phyloP scores from a whole-genome alignment of 2,329 filamentous ascomycete species.

The Aspergillus fructus region DNA sequence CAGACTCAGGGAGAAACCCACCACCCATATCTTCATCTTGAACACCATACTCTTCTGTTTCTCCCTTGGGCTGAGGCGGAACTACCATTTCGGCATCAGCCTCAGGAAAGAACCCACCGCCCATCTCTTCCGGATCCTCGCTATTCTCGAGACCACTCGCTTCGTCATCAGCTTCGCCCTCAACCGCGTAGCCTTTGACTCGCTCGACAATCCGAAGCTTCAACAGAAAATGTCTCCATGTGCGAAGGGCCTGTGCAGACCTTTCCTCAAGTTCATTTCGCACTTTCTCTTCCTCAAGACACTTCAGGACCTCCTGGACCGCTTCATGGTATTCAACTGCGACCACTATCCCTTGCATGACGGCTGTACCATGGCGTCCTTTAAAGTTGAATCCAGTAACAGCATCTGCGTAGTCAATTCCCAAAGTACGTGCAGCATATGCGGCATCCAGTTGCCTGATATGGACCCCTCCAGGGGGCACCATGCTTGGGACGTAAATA shows the following conservation, averaged over 20 bases:
- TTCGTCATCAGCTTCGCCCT: slow-evolving; percentile 37
- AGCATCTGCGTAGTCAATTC: slow-evolving; percentile 84
- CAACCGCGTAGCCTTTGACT: slow-evolving; percentile 59
- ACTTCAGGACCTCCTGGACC: slow-evolving; percentile 66
- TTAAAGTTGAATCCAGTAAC: slow-evolving; percentile 88
- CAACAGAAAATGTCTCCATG: slow-evolving; percentile 61
- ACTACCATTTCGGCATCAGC: background rate
- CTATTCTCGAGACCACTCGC: slow-evolving; percentile 35
- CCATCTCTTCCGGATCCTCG: slow-evolving; percentile 11
- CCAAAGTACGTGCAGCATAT: slow-evolving; percentile 71
- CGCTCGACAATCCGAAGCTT: slow-evolving; percentile 70
- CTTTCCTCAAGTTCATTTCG: slow-evolving; percentile 60
- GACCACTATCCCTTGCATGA: slow-evolving; percentile 75
- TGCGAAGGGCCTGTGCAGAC: slow-evolving; percentile 49
- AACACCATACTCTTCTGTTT: slow-evolving; percentile 8
- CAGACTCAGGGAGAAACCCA: slow-evolving; percentile 40
- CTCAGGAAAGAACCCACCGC: slow-evolving; percentile 41
- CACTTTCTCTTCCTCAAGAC: slow-evolving; percentile 64
- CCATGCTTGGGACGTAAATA: slow-evolving; percentile 63
- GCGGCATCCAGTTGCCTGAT: slow-evolving; percentile 59
- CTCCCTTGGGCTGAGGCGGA: background rate
- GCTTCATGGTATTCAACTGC: slow-evolving; percentile 71
- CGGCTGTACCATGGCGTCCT: slow-evolving; percentile 80
- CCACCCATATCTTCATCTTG: slow-evolving; percentile 30
- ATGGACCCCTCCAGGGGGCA: slow-evolving; percentile 60